Base-by-base conservation (phyloP, 225 moss, liverwort and hornwort genomes). In the Marchantia paleacea region DNA sequence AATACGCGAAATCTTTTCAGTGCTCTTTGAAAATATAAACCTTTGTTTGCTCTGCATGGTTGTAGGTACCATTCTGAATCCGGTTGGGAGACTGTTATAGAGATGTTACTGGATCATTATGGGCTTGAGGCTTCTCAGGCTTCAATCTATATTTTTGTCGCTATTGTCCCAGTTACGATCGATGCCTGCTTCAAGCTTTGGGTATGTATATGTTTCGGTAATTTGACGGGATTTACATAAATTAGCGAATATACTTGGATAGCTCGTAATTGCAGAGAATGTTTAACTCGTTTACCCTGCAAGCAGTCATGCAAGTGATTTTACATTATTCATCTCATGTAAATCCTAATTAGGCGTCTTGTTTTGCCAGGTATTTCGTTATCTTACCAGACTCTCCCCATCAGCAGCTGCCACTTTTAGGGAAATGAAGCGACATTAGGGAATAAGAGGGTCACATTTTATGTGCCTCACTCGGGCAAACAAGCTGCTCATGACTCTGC, bases 121-220 rank as follows among this genome's bases (percentile, higher is more conserved):
- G 95, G 97, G 83, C 69, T 97, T 73, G 94, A 95, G 87, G 92
- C 88, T 64, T 85, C 91, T 60, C 90, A 91, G 85, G 89, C 82
- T 24, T 85, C 84, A 9, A 83, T 97, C 83, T 97, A 95, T 75
- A 69, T 81, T 75, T 97, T 97, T 89, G 97, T 97, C 66, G 97
- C 97, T 82, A 92, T 93, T 80, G 97, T 97, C 72, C 95, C 97
- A 7, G 93, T 97, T 80, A 97, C 94, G 39, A 92, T 97, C 61
- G 97, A 97, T 89, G 97, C 95, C 58, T 97, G 94, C 86, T 97
- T 95, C 89, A 95, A 97, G 89, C 97, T 97, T 30, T 97, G 95
- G 93, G 97, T 97, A 90, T 12, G 81, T 75, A 50, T 71, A 71
- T 72, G 50, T n/a, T 52, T n/a, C 20, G 10, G 72, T 48, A 10